Percentiles rank a stretch among this genome's conserved stretches.
phyloP scores from a whole-genome alignment of 352 stramenopile species.

The Phytophthora lateralis region DNA sequence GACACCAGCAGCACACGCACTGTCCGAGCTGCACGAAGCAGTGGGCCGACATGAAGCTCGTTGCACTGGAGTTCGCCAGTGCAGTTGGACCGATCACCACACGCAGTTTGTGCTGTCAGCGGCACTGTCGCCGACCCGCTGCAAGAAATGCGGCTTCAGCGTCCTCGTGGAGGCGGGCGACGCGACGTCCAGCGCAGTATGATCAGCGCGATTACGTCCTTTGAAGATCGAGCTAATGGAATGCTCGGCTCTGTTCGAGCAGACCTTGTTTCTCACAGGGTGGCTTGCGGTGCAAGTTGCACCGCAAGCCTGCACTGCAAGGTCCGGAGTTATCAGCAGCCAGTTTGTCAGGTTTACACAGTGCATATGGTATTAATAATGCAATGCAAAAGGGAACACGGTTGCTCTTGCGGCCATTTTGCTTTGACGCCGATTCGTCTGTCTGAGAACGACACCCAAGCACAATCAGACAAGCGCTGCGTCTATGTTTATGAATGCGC shows the following conservation, averaged over 20 bases:
- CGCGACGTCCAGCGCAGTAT: background rate
- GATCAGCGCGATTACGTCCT: conserved; percentile 10
- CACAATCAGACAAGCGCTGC: conserved; percentile 19
- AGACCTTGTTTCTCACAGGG: conserved; percentile 12
- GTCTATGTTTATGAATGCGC: conserved; percentile 21
- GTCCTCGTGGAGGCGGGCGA: background rate
- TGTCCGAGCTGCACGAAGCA: conserved; percentile 19
- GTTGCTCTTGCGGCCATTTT: too few species aligned
- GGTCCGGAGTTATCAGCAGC: background rate
- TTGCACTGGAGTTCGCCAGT: conserved; percentile 12
- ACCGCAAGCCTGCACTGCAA: too few species aligned
- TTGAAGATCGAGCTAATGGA: conserved; percentile 17
- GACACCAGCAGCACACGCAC: conserved; percentile 3
- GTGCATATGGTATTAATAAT: background rate
- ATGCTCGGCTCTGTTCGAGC: conserved; percentile 2
- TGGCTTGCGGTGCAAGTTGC: background rate
- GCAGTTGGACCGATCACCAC: background rate
- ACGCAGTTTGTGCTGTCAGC: conserved; percentile 11
- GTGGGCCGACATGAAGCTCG: conserved; percentile 21
- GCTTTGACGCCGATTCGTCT: background rate
- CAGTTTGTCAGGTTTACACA: background rate
- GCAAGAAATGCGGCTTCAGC: background rate
- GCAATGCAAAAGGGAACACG: background rate
- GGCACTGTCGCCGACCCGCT: background rate
- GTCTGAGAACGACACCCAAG: background rate